Base-by-base conservation (phyloP, 305 asterid genomes). In the Coffea humblotiana region DNA sequence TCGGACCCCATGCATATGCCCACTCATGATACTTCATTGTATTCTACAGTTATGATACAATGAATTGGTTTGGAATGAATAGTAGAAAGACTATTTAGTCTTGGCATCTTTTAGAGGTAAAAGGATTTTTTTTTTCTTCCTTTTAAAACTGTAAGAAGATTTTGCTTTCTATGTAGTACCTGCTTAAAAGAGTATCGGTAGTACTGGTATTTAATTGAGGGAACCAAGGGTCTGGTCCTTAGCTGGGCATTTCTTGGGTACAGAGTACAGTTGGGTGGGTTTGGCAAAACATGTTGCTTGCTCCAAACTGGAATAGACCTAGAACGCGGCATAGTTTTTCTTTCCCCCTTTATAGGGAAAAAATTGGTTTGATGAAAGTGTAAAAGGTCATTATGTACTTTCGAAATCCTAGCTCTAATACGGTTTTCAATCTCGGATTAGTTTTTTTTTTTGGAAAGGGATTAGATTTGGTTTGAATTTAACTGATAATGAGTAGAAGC, bases 11-110 rank as follows among this genome's bases (percentile, higher is more conserved):
- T 71, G 35, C 51, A 37, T 19, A 29, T 27, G 70, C 43, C 27
- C 19, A 5, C 19, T 3, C 35, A 21, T 71, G 75, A 71, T n/a
- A n/a, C 60, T 71, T 71, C 75, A 12, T 23, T 71, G 29, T 71
- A 12, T n/a, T 1, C 37, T 71, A 71, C 40, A 71, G 75, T 47
- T 13, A 37, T 37, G 75, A 71, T 47, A 45, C 58, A 71, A 10
- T 71, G 75, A n/a, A 47, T n/a, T 71, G 40, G 32, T n/a, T 47
- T 47, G 75, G 75, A 71, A 47, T 71, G 60, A 8, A 71, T n/a
- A 47, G 43, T 23, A 2, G n/a, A 25, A 12, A n/a, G 52, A 27
- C 52, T 69, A 47, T 71, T 71, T 71, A n/a, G 21, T 23, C 47
- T 45, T 71, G 75, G 60, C 35, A 6, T 45, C 27, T 47, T n/a